A percentile compares a stretch with the other conserved stretches of the same genome.
phyloP scores from a whole-genome alignment of 805 yeast species.

The Kregervanrija delftensis region DNA sequence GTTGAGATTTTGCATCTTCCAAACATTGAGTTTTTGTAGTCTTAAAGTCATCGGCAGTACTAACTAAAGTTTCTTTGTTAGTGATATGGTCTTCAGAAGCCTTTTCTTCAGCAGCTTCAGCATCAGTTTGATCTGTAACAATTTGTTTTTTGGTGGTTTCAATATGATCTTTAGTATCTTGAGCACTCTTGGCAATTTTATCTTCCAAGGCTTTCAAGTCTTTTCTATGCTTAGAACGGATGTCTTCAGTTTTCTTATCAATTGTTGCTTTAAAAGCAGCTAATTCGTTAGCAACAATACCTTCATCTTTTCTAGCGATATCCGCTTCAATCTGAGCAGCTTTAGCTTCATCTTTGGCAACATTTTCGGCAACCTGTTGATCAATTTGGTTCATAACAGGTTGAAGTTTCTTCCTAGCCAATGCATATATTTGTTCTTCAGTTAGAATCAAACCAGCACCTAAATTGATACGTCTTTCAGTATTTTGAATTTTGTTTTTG shows the following conservation, averaged over 20 bases:
- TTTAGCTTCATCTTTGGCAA: slow-evolving; percentile 23
- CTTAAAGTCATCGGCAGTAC: slow-evolving; percentile 38
- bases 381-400: slow-evolving; percentile 47
- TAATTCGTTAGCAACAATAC: slow-evolving; percentile 29
- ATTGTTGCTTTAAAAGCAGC: slow-evolving; percentile 32
- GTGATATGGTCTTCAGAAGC: slow-evolving; percentile 40
- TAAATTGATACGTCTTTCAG: slow-evolving; percentile 41
- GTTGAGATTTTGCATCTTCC: slow-evolving; percentile 25
- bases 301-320: slow-evolving; percentile 27
- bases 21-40: slow-evolving; percentile 25
- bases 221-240: slow-evolving; percentile 16
- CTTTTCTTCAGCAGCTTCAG: slow-evolving; percentile 37
- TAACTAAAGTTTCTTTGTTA: slow-evolving; percentile 36
- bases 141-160: slow-evolving; percentile 36
- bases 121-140: slow-evolving; percentile 38
- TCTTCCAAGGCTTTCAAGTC: slow-evolving; percentile 19
- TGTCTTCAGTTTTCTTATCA: slow-evolving; percentile 34
- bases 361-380: slow-evolving; percentile 38
- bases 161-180: slow-evolving; percentile 32
- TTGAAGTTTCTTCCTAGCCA: slow-evolving; percentile 48
- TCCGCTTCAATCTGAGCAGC: slow-evolving; percentile 19
- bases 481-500: slow-evolving; percentile 37
- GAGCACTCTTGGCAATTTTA: slow-evolving; percentile 23
- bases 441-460: slow-evolving; percentile 51
- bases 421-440: slow-evolving; percentile 47